A percentile compares a stretch with the other conserved stretches of the same genome.
Conservation (phyloP, 116 monocot species). For the Posidonia oceanica region DNA sequence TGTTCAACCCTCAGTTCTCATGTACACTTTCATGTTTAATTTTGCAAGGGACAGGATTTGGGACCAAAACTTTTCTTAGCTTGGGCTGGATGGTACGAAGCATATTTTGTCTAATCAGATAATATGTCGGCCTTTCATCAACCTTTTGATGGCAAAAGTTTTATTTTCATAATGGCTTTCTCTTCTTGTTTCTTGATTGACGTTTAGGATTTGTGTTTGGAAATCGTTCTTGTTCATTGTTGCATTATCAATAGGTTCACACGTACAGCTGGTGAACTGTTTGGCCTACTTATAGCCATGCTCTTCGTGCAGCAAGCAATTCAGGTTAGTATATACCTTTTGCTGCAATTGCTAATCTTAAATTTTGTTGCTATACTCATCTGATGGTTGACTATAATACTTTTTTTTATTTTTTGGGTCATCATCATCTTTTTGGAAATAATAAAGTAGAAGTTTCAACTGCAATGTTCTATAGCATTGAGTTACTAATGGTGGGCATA, state of each 20-base stretch:
- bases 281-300: slow-evolving; percentile 77
- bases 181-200: not conserved
- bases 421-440: no score
- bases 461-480: no score
- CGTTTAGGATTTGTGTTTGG: slow-evolving; percentile 78
- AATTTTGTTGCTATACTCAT: no score
- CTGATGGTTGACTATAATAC: no score
- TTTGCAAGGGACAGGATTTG: slow-evolving; percentile 63
- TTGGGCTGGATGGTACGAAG: slow-evolving; percentile 62
- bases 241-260: slow-evolving; percentile 81
- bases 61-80: slow-evolving; percentile 49
- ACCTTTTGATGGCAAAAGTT: not conserved
- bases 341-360: not conserved
- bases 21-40: slow-evolving; percentile 85
- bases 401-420: no score
- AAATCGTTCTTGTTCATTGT: slow-evolving; percentile 59
- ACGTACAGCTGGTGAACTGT: slow-evolving; percentile 64
- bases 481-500: no score
- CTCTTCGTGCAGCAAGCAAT: slow-evolving; percentile 88
- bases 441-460: no score
- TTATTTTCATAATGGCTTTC: not conserved
- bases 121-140: not conserved
- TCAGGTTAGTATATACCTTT: slow-evolving; percentile 16
- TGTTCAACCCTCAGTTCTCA: no score
- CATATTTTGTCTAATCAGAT: not conserved